These are phyloP conservation scores for Kwoniella heveanensis DNA, from an alignment of 768 basidiomycete genomes.

Conservation along the genomic window DNA sequence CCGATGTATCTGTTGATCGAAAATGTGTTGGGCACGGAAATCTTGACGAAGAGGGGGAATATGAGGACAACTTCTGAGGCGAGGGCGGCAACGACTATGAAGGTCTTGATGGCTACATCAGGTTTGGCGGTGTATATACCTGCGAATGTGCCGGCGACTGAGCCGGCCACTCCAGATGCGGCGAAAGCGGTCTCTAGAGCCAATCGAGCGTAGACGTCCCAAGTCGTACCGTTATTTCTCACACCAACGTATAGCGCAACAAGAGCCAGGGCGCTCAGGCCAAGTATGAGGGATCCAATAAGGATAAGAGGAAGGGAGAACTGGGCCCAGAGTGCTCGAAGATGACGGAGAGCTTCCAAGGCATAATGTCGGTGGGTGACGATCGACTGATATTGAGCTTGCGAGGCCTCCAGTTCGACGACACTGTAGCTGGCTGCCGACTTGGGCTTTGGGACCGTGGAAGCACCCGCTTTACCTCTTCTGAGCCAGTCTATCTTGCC, in stretches of 20 bases:
- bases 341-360: conserved; percentile 66
- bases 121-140: conserved; percentile 33
- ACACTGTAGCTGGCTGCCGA: background rate
- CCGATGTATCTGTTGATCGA: conserved; percentile 42
- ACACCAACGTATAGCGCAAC: conserved; percentile 65
- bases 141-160: conserved; percentile 59
- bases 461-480: conserved; percentile 10
- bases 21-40: conserved; percentile 15
- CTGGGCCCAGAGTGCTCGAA: conserved; percentile 90
- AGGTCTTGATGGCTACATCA: conserved; percentile 47
- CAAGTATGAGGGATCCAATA: conserved; percentile 69
- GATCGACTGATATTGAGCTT: conserved; percentile 31
- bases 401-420: background rate
- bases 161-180: conserved; percentile 60
- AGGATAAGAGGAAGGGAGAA: conserved; percentile 80
- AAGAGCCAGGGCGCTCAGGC: conserved; percentile 62
- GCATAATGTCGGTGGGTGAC: conserved; percentile 61
- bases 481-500: conserved; percentile 13
- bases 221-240: conserved; percentile 53
- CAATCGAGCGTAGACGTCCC: conserved; percentile 56
- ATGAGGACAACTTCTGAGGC: conserved; percentile 39
- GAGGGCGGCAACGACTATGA: conserved; percentile 35
- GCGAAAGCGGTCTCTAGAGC: conserved; percentile 63
- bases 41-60: conserved; percentile 23
- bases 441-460: background rate